Evolutionary conservation across 306 rosid genomes (phyloP).

Genomic region (Betula pendula): DNA sequence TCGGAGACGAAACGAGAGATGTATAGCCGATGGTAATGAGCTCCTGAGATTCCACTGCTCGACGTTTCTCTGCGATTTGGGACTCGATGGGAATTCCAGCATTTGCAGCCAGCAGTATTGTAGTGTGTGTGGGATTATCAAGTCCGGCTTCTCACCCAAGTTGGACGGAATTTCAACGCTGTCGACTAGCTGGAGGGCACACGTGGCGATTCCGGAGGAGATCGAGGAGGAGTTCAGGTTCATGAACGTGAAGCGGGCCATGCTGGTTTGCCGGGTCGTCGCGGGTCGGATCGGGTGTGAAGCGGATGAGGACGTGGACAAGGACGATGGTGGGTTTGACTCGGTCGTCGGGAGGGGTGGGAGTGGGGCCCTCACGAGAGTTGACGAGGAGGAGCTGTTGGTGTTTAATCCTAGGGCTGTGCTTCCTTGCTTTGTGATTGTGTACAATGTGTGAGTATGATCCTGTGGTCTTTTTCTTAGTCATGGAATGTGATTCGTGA

Average conservation of each 20-base stretch:
- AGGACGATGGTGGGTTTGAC: constrained; percentile 68
- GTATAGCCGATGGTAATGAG: constrained; percentile 94
- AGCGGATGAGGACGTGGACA: constrained; percentile 53
- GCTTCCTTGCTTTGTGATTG: constrained; percentile 97
- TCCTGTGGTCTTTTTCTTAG: not conserved
- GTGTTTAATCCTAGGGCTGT: constrained; percentile 95
- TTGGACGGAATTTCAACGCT: constrained; percentile 90
- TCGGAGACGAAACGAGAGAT: constrained; percentile 65
- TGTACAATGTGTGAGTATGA: constrained; percentile 58
- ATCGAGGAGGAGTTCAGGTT: constrained; percentile 75
- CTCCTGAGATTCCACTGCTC: constrained; percentile 90
- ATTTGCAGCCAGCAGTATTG: constrained; percentile 79
- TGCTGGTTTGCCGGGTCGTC: constrained; percentile 81
- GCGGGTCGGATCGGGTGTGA: constrained; percentile 90
- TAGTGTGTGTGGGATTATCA: constrained; percentile 74
- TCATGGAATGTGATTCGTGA: constrained; percentile 8
- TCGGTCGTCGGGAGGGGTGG: constrained; percentile 67
- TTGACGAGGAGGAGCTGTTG: constrained; percentile 85
- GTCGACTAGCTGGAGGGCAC: constrained; percentile 82
- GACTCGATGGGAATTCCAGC: constrained; percentile 62
- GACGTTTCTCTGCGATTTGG: constrained; percentile 77
- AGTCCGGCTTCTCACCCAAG: constrained; percentile 85
- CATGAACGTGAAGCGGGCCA: constrained; percentile 90
- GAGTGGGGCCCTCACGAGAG: constrained; percentile 51
- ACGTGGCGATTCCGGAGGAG: constrained; percentile 80